phyloP scores from a whole-genome alignment of 116 monocot species.

The Zostera marina region DNA sequence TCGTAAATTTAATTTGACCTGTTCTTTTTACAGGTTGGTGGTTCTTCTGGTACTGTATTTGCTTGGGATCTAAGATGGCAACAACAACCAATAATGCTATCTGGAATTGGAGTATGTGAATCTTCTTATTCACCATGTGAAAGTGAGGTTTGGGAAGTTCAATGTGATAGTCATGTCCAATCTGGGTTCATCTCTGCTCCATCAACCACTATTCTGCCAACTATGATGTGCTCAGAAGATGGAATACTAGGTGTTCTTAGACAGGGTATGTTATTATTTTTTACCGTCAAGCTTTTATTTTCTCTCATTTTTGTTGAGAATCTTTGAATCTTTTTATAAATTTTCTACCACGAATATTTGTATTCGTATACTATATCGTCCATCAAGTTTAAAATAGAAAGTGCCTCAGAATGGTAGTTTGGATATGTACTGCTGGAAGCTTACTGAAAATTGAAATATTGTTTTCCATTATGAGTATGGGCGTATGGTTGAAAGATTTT shows the following conservation, averaged over 20 bases:
- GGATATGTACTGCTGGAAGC: no score
- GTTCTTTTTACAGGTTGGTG: constrained; percentile 46
- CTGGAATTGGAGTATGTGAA: constrained; percentile 33
- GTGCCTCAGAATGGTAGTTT: no score
- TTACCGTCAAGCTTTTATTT: not conserved
- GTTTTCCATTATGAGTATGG: no score
- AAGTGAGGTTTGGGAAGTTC: constrained; percentile 96
- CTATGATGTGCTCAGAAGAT: constrained; percentile 92
- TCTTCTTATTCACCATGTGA: constrained; percentile 30
- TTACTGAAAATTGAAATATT: no score
- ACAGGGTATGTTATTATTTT: constrained; percentile 39
- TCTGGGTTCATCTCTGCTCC: constrained; percentile 25
- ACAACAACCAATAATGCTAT: constrained; percentile 64
- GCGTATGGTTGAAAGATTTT: not conserved
- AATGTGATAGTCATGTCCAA: constrained; percentile 49
- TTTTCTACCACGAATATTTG: not conserved
- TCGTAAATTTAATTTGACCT: not conserved
- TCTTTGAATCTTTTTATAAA: not conserved
- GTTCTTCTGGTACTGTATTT: constrained; percentile 74
- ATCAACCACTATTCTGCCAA: constrained; percentile 47
- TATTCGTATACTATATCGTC: no score
- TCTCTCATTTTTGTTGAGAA: not conserved
- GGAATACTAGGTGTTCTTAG: constrained; percentile 67
- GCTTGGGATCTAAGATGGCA: constrained; percentile 89
- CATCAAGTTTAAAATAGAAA: no score